Evolutionary conservation across 257 asterid genomes (phyloP).

Genomic region (Linaria vulgaris): DNA sequence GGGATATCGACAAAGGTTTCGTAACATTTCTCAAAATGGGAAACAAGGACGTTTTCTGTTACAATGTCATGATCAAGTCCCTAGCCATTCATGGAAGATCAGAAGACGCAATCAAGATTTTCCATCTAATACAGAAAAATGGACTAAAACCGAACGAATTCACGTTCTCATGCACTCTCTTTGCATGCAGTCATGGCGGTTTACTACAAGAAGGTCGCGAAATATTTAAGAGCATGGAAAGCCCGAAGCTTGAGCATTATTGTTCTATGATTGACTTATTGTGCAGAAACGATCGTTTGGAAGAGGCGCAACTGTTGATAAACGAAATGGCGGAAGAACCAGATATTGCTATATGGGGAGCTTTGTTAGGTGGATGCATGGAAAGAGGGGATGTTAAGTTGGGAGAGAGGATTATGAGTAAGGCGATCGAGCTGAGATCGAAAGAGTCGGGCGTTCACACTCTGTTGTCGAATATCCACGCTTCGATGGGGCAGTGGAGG

Average conservation of each 20-base stretch:
- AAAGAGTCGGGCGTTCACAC: constrained; percentile 45
- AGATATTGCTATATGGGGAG: constrained; percentile 45
- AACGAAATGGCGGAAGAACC: constrained; percentile 37
- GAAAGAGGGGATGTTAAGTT: constrained; percentile 34
- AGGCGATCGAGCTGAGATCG: constrained; percentile 33
- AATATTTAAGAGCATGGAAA: constrained; percentile 37
- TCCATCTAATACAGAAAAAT: constrained; percentile 35
- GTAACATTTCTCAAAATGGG: constrained; percentile 36
- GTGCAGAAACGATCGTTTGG: constrained; percentile 39
- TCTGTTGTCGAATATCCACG: constrained; percentile 41
- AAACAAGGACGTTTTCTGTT: constrained; percentile 45
- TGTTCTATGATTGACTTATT: constrained; percentile 43
- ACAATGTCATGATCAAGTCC: constrained; percentile 51
- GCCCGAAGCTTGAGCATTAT: constrained; percentile 44
- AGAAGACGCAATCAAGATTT: constrained; percentile 40
- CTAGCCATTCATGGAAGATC: constrained; percentile 49
- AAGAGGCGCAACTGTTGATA: constrained; percentile 34
- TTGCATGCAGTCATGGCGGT: constrained; percentile 58
- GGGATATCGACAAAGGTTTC: constrained; percentile 38
- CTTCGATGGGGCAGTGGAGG: constrained; percentile 44
- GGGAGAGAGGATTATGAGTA: constrained; percentile 32
- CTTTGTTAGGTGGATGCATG: constrained; percentile 42
- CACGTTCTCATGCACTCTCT: constrained; percentile 40
- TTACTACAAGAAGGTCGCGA: constrained; percentile 39
- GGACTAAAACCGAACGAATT: constrained; percentile 35